phyloP scores from a whole-genome alignment of 164 flowering plant genomes.

The Macadamia integrifolia region DNA sequence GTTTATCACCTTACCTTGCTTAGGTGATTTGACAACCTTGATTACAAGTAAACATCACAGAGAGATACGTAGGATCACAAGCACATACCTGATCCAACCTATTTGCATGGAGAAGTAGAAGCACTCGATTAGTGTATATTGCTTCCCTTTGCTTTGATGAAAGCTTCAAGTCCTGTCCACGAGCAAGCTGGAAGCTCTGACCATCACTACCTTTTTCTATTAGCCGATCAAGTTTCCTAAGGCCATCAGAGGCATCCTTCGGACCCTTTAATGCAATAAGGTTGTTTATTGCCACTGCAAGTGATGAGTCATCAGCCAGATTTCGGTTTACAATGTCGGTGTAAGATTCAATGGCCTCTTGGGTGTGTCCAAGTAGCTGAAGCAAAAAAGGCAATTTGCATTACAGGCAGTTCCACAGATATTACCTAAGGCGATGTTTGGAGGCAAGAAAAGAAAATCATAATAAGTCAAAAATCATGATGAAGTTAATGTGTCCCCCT shows the following conservation, averaged over 20 bases:
- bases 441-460: too few relatives aligned
- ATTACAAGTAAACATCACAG: neutral
- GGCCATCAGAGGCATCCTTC: conserved; percentile 74
- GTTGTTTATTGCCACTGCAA: conserved; percentile 87
- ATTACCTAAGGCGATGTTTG: neutral
- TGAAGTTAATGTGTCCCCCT: too few relatives aligned
- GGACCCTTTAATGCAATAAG: conserved; percentile 68
- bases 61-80: neutral
- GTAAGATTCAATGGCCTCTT: conserved; percentile 68
- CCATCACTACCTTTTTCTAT: conserved; percentile 54
- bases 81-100: conserved; percentile 69
- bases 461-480: too few relatives aligned
- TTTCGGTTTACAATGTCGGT: conserved; percentile 52
- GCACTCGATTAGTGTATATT: conserved; percentile 64
- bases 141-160: conserved; percentile 71
- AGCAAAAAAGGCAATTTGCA: conserved; percentile 5
- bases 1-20: too few relatives aligned
- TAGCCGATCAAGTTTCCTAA: conserved; percentile 74
- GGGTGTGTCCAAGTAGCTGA: conserved; percentile 67
- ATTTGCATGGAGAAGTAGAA: conserved; percentile 83
- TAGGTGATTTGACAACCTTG: too few relatives aligned
- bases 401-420: conserved; percentile 8
- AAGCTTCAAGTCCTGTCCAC: conserved; percentile 70
- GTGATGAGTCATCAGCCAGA: conserved; percentile 72
- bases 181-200: conserved; percentile 54